These are phyloP conservation scores for Epichloe elymi DNA, from an alignment of 2,329 filamentous ascomycete species.

Conservation along the genomic window DNA sequence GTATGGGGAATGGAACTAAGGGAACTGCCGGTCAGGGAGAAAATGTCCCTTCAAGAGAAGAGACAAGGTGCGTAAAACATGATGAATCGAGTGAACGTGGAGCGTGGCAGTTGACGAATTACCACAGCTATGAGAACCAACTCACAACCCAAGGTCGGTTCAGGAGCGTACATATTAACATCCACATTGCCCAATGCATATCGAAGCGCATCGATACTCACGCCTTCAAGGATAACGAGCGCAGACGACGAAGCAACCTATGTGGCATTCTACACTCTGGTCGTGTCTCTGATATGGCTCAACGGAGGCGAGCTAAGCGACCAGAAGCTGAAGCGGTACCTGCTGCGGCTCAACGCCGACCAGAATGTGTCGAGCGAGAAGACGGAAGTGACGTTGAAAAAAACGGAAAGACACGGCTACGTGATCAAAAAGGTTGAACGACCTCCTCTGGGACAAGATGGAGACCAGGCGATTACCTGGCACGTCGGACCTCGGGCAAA, in stretches of 20 bases:
- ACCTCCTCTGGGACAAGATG: constrained; percentile 36
- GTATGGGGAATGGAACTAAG: constrained; percentile 89
- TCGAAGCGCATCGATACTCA: constrained; percentile 51
- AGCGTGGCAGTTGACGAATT: not conserved
- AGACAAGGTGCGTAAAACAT: constrained; percentile 46
- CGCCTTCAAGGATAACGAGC: constrained; percentile 53
- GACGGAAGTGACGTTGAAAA: constrained; percentile 61
- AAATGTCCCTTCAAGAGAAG: constrained; percentile 63
- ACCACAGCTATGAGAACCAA: constrained; percentile 29
- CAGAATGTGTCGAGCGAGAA: constrained; percentile 61
- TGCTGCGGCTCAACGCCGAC: constrained; percentile 63
- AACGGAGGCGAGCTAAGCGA: constrained; percentile 63
- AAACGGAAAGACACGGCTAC: constrained; percentile 73
- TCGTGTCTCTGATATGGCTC: constrained; percentile 66
- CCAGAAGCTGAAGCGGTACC: constrained; percentile 61
- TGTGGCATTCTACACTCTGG: constrained; percentile 64
- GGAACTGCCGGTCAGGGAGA: constrained; percentile 71
- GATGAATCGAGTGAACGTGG: not conserved
- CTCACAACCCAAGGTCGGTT: constrained; percentile 39
- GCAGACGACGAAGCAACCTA: constrained; percentile 64
- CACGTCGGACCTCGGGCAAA: constrained; percentile 74
- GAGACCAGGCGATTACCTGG: constrained; percentile 70
- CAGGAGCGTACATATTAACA: constrained; percentile 64
- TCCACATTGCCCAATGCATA: constrained; percentile 58
- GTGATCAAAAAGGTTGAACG: constrained; percentile 61